Evolutionary conservation across 139 green algal genomes (phyloP).

Genomic region (Coccomyxa sp.): DNA sequence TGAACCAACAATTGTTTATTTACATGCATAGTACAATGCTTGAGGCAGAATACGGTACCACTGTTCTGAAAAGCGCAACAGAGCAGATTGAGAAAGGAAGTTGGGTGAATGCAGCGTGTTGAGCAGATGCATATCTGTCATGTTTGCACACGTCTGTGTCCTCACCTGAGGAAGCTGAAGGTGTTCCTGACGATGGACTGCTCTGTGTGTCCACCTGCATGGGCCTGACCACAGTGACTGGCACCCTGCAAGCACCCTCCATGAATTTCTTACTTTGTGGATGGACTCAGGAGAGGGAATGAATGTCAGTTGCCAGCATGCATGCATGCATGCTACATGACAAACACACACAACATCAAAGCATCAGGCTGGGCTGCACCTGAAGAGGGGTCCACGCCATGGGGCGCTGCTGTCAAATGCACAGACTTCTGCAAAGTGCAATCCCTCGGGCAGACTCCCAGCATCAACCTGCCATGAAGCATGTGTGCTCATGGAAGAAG

Average conservation of each 20-base stretch:
- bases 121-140: not conserved
- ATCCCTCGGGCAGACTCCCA: constrained; percentile 44
- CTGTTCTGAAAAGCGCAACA: too few relatives aligned
- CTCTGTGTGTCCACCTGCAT: not conserved
- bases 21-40: too few relatives aligned
- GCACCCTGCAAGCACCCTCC: constrained; percentile 36
- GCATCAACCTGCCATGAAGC: constrained; percentile 52
- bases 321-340: too few relatives aligned
- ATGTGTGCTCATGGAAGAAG: not conserved
- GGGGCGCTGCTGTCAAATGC: constrained; percentile 41
- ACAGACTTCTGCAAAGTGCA: constrained; percentile 80
- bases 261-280: too few relatives aligned
- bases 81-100: not conserved
- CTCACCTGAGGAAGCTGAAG: not conserved
- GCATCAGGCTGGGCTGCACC: constrained; percentile 1
- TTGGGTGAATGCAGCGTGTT: not conserved
- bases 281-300: not conserved
- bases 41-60: too few relatives aligned
- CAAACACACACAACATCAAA: not conserved
- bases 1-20: too few relatives aligned
- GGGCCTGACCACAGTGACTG: constrained; percentile 71
- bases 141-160: not conserved
- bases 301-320: too few relatives aligned
- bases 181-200: not conserved
- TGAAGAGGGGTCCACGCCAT: constrained; percentile 74